A percentile compares a stretch with the other conserved stretches of the same genome.
These are phyloP conservation scores for Calonectria pteridis DNA, from an alignment of 2,329 filamentous ascomycete species.

Conservation along the genomic window DNA sequence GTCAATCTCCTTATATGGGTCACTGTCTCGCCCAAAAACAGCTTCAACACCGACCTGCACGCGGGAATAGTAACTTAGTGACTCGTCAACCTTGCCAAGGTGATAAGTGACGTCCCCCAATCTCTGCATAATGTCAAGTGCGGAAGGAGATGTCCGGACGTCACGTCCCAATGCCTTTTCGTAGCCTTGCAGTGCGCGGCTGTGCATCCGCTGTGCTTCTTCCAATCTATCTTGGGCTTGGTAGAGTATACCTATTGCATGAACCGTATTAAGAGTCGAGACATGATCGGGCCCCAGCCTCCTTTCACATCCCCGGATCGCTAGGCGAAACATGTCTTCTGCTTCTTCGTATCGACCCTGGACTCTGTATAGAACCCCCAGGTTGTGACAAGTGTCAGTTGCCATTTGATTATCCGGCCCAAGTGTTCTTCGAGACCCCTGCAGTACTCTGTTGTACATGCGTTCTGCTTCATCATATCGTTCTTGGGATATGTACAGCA, in stretches of 20 bases:
- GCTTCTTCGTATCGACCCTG: neutral
- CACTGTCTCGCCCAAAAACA: neutral
- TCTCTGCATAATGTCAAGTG: neutral
- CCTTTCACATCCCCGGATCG: neutral
- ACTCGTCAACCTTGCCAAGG: neutral
- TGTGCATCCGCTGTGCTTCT: neutral
- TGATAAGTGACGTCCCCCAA: neutral
- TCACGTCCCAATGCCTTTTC: neutral
- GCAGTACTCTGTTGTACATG: slow-evolving; percentile 47
- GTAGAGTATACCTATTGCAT: neutral
- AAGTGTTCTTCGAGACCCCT: slow-evolving; percentile 38
- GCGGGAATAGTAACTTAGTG: neutral
- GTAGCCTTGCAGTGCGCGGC: neutral
- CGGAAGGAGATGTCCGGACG: neutral
- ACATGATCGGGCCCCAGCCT: neutral
- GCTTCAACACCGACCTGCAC: neutral
- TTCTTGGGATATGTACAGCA: slow-evolving; percentile 45
- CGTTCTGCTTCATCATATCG: slow-evolving; percentile 42
- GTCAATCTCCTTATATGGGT: neutral
- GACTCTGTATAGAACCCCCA: neutral
- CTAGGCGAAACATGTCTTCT: neutral
- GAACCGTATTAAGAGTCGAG: neutral
- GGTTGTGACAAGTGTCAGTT: neutral
- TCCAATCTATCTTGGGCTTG: neutral
- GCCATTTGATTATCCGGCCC: neutral